phyloP scores from a whole-genome alignment of 345 rosid species.

The Acer negundo region DNA sequence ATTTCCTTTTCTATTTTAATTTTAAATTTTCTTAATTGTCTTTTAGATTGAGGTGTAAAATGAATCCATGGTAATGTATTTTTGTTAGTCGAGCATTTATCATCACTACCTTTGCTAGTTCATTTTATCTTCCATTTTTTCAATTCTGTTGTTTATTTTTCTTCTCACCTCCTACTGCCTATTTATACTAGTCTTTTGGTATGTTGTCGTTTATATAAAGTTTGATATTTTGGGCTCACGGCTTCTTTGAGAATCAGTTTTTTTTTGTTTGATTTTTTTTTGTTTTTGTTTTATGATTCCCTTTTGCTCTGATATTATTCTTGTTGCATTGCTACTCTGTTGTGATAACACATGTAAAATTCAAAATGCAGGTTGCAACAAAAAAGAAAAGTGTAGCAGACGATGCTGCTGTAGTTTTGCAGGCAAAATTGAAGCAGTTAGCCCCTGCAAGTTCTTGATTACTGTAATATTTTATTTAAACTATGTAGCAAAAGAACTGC shows the following conservation, averaged over 20 bases:
- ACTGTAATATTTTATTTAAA: background rate
- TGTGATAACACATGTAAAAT: constrained; percentile 13
- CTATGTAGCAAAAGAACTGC: background rate
- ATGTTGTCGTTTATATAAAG: too few relatives aligned
- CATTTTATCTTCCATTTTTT: too few relatives aligned
- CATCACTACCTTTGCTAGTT: too few relatives aligned
- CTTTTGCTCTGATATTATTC: background rate
- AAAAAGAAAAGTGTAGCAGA: constrained; percentile 87
- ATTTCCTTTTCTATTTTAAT: too few relatives aligned
- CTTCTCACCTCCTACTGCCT: too few relatives aligned
- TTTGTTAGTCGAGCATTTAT: too few relatives aligned
- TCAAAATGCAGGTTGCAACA: constrained; percentile 69
- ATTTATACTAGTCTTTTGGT: background rate
- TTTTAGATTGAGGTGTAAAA: too few relatives aligned
- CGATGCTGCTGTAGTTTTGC: constrained; percentile 77
- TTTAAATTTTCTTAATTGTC: too few relatives aligned
- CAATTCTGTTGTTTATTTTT: background rate
- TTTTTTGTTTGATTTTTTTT: too few relatives aligned
- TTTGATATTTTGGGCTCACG: background rate
- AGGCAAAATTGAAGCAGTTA: constrained; percentile 68
- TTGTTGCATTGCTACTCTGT: background rate
- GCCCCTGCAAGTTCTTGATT: constrained; percentile 34
- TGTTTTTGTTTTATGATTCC: too few relatives aligned
- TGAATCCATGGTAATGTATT: too few relatives aligned
- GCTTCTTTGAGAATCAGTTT: background rate